Evolutionary conservation across 2,329 filamentous ascomycete genomes (phyloP), one percentile per base, ranked within the genome.

Genomic region (Emergomyces pasteurianus): DNA sequence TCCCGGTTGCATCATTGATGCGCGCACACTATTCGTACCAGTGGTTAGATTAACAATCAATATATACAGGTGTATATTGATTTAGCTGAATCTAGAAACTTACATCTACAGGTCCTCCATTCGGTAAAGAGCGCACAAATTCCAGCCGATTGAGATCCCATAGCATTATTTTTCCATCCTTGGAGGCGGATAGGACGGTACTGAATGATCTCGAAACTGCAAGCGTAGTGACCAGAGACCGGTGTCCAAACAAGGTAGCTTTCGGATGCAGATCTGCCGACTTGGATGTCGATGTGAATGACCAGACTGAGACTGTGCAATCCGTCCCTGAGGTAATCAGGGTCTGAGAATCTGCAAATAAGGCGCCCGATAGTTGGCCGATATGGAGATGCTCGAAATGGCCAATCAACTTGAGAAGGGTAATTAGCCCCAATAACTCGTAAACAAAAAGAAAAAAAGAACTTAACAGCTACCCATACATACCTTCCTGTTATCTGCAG

Each of bases 91-190:
- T 36, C 36, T 8, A 57, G 14, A 23, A 50, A 58, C 71, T 70
- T 68, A 79, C 77, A 67, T 78, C 74, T 2, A 80, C 75, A 6
- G 79, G 74, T 4, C 83, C 80, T 2, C 79, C 79, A 18, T 80
- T 73, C 0, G 85, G 85, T 26, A 92, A 78, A 72, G 85, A 87
- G 52, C 90, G 84, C 6, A 97, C 86, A 68, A 96, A 95, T 58
- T 90, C 88, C 14, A 91, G 83, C 18, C 90, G 85, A 72, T 97
- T 99, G 3, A 99, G 80, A 72, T 97, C 94, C 94, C 94, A 99
- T 3, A 97, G 79, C 68, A 95, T 86, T 12, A 92, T 86, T 46
- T 89, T 86, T 0, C 92, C 92, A 69, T 95, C 90, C 0, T 82
- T 81, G 0, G 89, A 92, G 0, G 89, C 87, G 1, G 91, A 95